Conservation (phyloP, 2,329 filamentous ascomycete species). For the Cercospora beticola region DNA sequence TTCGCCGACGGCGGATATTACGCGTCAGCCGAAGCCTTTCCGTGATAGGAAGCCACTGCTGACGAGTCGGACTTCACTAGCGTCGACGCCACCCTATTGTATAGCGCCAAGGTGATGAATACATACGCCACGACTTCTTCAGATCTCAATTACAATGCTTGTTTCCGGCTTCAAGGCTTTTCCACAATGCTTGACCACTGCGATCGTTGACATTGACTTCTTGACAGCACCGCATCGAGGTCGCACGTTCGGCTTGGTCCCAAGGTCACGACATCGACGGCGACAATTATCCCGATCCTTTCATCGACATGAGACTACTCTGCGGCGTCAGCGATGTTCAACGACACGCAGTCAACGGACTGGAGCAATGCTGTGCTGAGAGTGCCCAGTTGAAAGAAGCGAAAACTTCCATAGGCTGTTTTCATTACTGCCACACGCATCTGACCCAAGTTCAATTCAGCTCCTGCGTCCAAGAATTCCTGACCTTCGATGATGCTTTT, state of each 20-base stretch:
- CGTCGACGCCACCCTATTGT: background rate
- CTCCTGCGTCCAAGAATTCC: background rate
- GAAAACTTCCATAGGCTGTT: background rate
- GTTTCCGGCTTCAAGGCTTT: background rate
- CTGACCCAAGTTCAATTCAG: background rate
- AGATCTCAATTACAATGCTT: background rate
- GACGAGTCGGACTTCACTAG: background rate
- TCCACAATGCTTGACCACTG: background rate
- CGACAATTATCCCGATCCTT: background rate
- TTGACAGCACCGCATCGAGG: too few relatives aligned
- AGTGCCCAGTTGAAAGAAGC: background rate
- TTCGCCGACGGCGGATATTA: background rate
- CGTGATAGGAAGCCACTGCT: constrained; percentile 9
- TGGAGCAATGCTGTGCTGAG: background rate
- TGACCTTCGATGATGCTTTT: background rate
- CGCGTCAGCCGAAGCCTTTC: background rate
- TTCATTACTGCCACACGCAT: background rate
- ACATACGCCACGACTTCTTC: background rate
- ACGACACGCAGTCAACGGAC: background rate
- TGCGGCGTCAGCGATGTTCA: background rate
- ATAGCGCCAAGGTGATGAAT: background rate
- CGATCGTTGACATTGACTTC: too few relatives aligned
- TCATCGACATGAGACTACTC: background rate
- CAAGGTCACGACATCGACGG: background rate
- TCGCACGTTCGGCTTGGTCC: background rate